phyloP scores from a whole-genome alignment of 2,329 filamentous ascomycete genomes.

The Xylariales sp. region DNA sequence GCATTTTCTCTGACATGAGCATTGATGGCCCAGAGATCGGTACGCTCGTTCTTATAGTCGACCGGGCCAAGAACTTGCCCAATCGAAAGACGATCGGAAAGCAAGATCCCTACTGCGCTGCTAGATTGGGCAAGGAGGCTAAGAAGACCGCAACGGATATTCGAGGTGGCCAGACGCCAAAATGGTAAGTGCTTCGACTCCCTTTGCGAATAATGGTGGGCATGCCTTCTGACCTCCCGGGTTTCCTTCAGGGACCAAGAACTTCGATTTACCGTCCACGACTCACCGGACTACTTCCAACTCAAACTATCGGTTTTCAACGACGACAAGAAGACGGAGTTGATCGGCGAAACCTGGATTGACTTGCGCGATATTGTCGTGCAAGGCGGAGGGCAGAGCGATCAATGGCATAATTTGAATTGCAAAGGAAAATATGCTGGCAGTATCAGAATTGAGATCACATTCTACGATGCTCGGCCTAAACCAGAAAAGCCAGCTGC shows the following conservation, averaged over 20 bases:
- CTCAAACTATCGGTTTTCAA: constrained; percentile 97
- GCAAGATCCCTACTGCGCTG: constrained; percentile 97
- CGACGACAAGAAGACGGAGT: constrained; percentile 96
- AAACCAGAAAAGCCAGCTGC: constrained; percentile 78
- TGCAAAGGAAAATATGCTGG: constrained; percentile 96
- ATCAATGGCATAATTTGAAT: constrained; percentile 88
- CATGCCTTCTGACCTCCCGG: constrained; percentile 35
- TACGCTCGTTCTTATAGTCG: constrained; percentile 90
- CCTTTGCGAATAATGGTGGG: neutral
- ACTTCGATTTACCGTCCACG: constrained; percentile 93
- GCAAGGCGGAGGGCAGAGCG: constrained; percentile 89
- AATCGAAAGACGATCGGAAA: constrained; percentile 98
- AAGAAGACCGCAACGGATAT: constrained; percentile 97
- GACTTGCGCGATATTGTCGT: constrained; percentile 84
- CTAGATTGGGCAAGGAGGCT: constrained; percentile 92
- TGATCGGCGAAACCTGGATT: constrained; percentile 95
- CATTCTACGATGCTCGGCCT: constrained; percentile 90
- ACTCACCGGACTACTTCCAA: constrained; percentile 95
- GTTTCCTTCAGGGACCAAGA: constrained; percentile 85
- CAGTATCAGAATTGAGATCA: constrained; percentile 93
- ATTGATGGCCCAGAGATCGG: constrained; percentile 94
- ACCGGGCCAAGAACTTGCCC: constrained; percentile 95
- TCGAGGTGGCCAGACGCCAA: constrained; percentile 92
- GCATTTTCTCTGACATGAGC: constrained; percentile 94
- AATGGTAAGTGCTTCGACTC: constrained; percentile 74